Evolutionary conservation across 1,284 basidiomycete genomes (phyloP).

Genomic region (Kwoniella shivajii): DNA sequence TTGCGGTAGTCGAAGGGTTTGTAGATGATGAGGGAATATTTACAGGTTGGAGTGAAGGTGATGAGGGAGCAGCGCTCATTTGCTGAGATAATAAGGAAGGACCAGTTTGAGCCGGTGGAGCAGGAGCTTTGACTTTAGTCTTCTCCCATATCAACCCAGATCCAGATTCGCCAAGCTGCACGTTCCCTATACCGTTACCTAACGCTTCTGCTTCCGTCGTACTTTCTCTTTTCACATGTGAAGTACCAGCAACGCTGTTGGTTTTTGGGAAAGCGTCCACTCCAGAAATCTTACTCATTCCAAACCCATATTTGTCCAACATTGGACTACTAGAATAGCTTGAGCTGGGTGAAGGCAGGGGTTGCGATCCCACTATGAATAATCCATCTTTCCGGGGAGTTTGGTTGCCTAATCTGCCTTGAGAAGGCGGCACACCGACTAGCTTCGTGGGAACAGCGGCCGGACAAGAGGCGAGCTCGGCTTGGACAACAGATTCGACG

Average conservation of each 20-base stretch:
- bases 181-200: constrained; percentile 64
- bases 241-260: constrained; percentile 9
- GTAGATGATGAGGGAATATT: constrained; percentile 12
- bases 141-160: constrained; percentile 63
- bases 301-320: constrained; percentile 89
- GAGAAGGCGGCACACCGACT: constrained; percentile 91
- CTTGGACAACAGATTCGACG: constrained; percentile 88
- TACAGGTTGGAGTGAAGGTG: constrained; percentile 19
- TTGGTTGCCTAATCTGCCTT: constrained; percentile 94
- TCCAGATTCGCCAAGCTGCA: constrained; percentile 60
- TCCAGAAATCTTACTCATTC: constrained; percentile 71
- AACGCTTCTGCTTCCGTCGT: constrained; percentile 61
- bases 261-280: constrained; percentile 27
- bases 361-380: constrained; percentile 93
- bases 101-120: constrained; percentile 57
- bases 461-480: constrained; percentile 69
- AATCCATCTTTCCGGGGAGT: constrained; percentile 85
- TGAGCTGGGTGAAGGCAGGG: constrained; percentile 76
- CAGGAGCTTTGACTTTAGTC: constrained; percentile 47
- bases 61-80: constrained; percentile 57
- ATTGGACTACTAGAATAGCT: constrained; percentile 74
- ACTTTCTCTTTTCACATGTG: constrained; percentile 45
- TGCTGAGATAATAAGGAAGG: constrained; percentile 82
- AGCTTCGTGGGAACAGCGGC: constrained; percentile 72
- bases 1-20: constrained; percentile 38